These are phyloP conservation scores for Ophiostoma pallidulum DNA, from an alignment of 2,329 filamentous ascomycete genomes.

Conservation along the genomic window DNA sequence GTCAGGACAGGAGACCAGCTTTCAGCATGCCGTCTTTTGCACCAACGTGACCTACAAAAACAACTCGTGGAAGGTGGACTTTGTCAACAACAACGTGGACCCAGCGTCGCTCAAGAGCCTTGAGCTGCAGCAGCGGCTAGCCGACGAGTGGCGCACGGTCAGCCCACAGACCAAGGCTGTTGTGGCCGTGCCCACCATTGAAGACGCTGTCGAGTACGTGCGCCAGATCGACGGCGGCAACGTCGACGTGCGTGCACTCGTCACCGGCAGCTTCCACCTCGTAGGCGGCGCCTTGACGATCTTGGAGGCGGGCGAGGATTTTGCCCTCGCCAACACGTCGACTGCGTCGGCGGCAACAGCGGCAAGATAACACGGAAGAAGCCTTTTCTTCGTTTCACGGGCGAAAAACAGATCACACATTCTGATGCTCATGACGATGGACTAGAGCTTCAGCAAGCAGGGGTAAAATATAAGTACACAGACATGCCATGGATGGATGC, in stretches of 20 bases:
- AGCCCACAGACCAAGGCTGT: slow-evolving; percentile 37
- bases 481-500: no score
- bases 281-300: slow-evolving; percentile 31
- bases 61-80: slow-evolving; percentile 44
- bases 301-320: slow-evolving; percentile 16
- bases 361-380: no score
- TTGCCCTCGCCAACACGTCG: slow-evolving; percentile 9
- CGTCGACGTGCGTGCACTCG: slow-evolving; percentile 23
- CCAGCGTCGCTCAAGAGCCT: slow-evolving; percentile 40
- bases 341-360: not conserved
- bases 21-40: slow-evolving; percentile 55
- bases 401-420: no score
- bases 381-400: no score
- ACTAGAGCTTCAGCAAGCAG: not conserved
- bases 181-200: slow-evolving; percentile 41
- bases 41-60: slow-evolving; percentile 35
- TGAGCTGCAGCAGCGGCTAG: slow-evolving; percentile 41
- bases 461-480: no score
- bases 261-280: slow-evolving; percentile 40
- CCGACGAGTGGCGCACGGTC: slow-evolving; percentile 38
- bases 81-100: slow-evolving; percentile 47
- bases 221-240: slow-evolving; percentile 8
- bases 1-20: slow-evolving; percentile 30
- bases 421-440: not conserved
- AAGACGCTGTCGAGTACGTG: slow-evolving; percentile 41